Percentiles rank a stretch among this genome's conserved stretches.
phyloP scores from a whole-genome alignment of 768 basidiomycete species.

The Tricholoma terreum region DNA sequence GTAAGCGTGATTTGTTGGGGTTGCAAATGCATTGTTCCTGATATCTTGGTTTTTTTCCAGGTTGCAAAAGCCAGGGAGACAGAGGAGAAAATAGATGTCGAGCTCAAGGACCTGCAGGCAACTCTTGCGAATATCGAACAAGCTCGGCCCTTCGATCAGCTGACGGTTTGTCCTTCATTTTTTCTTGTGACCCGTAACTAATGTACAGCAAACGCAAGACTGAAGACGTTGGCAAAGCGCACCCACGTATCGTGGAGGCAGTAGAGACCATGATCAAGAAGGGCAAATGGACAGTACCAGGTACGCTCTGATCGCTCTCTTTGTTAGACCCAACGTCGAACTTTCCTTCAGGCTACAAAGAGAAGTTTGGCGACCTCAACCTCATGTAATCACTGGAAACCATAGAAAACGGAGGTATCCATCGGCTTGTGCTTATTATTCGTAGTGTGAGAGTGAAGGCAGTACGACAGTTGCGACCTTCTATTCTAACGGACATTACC shows the following conservation, averaged over 20 bases:
- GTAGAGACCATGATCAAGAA: constrained; percentile 96
- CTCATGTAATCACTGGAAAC: constrained; percentile 60
- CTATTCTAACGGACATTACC: too few relatives aligned
- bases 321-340: neutral
- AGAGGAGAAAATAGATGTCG: constrained; percentile 82
- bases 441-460: too few relatives aligned
- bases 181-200: constrained; percentile 2
- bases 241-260: constrained; percentile 87
- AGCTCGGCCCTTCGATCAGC: constrained; percentile 94
- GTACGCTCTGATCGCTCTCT: constrained; percentile 35
- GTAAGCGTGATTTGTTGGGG: constrained; percentile 37
- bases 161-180: constrained; percentile 56
- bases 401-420: too few relatives aligned
- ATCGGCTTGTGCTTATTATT: too few relatives aligned
- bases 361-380: constrained; percentile 95
- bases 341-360: constrained; percentile 67
- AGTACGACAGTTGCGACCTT: too few relatives aligned
- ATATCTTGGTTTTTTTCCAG: constrained; percentile 36
- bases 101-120: constrained; percentile 86
- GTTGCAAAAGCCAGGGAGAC: constrained; percentile 89
- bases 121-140: constrained; percentile 97
- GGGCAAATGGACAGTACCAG: constrained; percentile 98
- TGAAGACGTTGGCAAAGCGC: constrained; percentile 86
- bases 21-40: neutral
- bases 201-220: constrained; percentile 41